Conservation (phyloP, 2,329 filamentous ascomycete species). For the Coniochaeta sp. region DNA sequence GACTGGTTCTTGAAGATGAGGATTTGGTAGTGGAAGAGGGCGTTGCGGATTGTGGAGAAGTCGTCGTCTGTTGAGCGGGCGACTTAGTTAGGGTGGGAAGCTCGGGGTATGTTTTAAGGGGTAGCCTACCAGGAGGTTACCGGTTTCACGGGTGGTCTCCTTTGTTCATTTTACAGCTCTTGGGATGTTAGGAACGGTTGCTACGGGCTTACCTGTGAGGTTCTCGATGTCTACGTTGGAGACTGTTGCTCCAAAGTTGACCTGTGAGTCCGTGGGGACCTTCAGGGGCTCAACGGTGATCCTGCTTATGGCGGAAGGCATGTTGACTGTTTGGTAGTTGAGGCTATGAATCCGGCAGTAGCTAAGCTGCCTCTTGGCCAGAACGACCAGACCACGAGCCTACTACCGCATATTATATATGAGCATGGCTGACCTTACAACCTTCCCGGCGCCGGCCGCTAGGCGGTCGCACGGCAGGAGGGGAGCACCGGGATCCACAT, state of each 20-base stretch:
- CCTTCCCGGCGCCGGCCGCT: not conserved
- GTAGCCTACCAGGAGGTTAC: slow-evolving; percentile 49
- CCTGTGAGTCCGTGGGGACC: slow-evolving; percentile 26
- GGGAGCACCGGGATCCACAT: not conserved
- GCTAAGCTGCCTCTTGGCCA: too few species aligned
- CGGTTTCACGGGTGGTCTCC: slow-evolving; percentile 53
- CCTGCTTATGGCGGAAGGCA: not conserved
- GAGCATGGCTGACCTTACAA: not conserved
- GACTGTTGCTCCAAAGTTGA: slow-evolving; percentile 56
- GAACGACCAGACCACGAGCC: not conserved
- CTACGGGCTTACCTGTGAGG: slow-evolving; percentile 44
- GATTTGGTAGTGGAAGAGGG: slow-evolving; percentile 62
- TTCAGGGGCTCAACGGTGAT: slow-evolving; percentile 21
- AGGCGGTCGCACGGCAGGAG: not conserved
- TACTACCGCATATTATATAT: not conserved
- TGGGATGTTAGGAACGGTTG: not conserved
- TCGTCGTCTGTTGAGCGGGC: slow-evolving; percentile 45
- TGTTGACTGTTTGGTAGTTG: not conserved
- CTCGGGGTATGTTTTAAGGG: not conserved
- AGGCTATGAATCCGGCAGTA: too few species aligned
- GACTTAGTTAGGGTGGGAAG: not conserved
- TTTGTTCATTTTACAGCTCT: slow-evolving; percentile 9
- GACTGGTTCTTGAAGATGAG: slow-evolving; percentile 64
- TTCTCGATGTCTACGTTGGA: slow-evolving; percentile 54
- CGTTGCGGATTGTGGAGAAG: slow-evolving; percentile 55